These are phyloP conservation scores for Friedmanniomyces endolithicus DNA, from an alignment of 495 filamentous ascomycete genomes.

Conservation along the genomic window DNA sequence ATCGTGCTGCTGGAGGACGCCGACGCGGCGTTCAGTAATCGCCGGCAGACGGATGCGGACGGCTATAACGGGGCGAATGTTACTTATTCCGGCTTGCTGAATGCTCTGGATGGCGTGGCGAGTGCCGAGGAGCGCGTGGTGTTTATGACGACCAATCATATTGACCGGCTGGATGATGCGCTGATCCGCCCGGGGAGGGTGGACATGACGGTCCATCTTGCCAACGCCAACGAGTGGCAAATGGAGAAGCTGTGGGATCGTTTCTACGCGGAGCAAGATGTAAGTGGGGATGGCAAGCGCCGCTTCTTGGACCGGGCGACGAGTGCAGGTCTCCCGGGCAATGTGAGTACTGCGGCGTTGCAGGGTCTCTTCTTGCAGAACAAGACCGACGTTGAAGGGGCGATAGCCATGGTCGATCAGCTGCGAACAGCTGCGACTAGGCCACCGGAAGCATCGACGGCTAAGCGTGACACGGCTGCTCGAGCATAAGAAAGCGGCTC, in stretches of 20 bases:
- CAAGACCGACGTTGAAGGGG: slow-evolving; percentile 78
- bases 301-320: slow-evolving; percentile 40
- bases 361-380: slow-evolving; percentile 92
- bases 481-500: too few relatives aligned
- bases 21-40: slow-evolving; percentile 81
- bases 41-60: slow-evolving; percentile 58
- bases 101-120: slow-evolving; percentile 89
- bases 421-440: slow-evolving; percentile 1
- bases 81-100: slow-evolving; percentile 87
- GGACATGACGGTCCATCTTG: slow-evolving; percentile 83
- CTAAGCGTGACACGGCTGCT: too few relatives aligned
- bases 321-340: slow-evolving; percentile 41
- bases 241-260: slow-evolving; percentile 82
- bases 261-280: slow-evolving; percentile 79
- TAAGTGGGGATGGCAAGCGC: slow-evolving; percentile 40
- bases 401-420: slow-evolving; percentile 64
- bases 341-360: slow-evolving; percentile 74
- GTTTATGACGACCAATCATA: slow-evolving; percentile 90
- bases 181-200: slow-evolving; percentile 83
- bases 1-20: slow-evolving; percentile 87
- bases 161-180: slow-evolving; percentile 77
- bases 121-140: slow-evolving; percentile 87
- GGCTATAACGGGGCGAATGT: slow-evolving; percentile 85
- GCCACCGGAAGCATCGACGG: background rate
- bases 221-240: slow-evolving; percentile 75